phyloP scores from a whole-genome alignment of 106 monocot genomes.

The Triglochin maritima region DNA sequence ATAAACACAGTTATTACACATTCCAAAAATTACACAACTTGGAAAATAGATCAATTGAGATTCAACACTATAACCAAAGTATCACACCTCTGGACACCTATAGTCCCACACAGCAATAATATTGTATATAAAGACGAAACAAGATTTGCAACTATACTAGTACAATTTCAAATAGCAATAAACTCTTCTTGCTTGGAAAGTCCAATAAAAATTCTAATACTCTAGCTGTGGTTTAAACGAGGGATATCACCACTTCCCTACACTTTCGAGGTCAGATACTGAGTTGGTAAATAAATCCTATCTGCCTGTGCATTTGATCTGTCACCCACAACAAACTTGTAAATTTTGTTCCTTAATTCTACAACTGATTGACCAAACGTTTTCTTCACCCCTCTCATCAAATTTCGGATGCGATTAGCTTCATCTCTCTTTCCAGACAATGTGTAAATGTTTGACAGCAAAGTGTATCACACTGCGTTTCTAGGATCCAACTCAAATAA shows the following conservation, averaged over 20 bases:
- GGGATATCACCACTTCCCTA: too few species aligned
- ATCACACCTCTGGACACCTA: too few species aligned
- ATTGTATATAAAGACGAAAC: too few species aligned
- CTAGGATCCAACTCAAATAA: conserved; percentile 44
- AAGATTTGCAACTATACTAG: too few species aligned
- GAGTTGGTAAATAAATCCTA: conserved; percentile 22
- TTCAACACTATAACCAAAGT: too few species aligned
- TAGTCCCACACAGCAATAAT: too few species aligned
- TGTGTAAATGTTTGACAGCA: conserved; percentile 51
- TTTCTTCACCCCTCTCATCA: conserved; percentile 32
- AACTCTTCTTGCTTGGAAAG: too few species aligned
- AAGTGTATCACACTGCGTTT: conserved; percentile 33
- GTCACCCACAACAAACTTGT: conserved; percentile 39
- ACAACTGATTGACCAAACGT: conserved; percentile 48
- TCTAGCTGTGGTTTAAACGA: too few species aligned
- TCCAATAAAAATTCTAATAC: too few species aligned
- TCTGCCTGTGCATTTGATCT: conserved; percentile 34
- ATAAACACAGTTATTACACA: neutral
- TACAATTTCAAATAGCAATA: too few species aligned
- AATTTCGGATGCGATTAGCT: conserved; percentile 8
- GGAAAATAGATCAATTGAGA: too few species aligned
- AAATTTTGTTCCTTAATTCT: conserved; percentile 44
- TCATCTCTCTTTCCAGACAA: conserved; percentile 38
- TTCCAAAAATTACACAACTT: neutral
- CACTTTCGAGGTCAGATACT: too few species aligned